A percentile compares a stretch with the other conserved stretches of the same genome.
phyloP scores from a whole-genome alignment of 257 asterid species.

The Buddleja alternifolia region DNA sequence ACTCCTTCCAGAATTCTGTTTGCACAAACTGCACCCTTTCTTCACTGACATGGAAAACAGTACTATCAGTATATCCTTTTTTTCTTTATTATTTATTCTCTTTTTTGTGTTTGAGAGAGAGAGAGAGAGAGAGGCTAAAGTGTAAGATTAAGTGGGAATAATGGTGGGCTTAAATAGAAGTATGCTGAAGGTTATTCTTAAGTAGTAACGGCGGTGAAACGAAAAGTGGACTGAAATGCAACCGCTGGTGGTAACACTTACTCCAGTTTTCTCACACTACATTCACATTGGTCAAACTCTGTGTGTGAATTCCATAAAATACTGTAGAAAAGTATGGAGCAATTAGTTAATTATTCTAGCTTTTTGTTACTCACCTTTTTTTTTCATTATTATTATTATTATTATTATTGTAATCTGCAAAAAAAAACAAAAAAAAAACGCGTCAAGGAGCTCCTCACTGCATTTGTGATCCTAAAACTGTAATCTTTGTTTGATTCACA shows the following conservation, averaged over 20 bases:
- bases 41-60: slow-evolving; percentile 24
- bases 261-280: background rate
- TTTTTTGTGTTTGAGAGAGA: background rate
- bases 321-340: background rate
- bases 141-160: slow-evolving; percentile 1
- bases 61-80: too few relatives aligned
- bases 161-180: slow-evolving; percentile 28
- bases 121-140: background rate
- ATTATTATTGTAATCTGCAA: too few relatives aligned
- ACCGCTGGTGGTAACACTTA: background rate
- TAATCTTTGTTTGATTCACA: background rate
- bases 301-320: too few relatives aligned
- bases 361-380: too few relatives aligned
- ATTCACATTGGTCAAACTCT: too few relatives aligned
- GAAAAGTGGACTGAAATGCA: too few relatives aligned
- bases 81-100: background rate
- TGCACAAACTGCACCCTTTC: background rate
- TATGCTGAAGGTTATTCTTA: background rate
- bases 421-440: too few relatives aligned
- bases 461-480: slow-evolving; percentile 3
- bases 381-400: too few relatives aligned
- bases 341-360: background rate
- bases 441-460: background rate
- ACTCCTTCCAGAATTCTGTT: slow-evolving; percentile 25
- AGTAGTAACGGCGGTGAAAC: background rate